These are phyloP conservation scores for Ulota crispa DNA, from an alignment of 225 moss, liverwort and hornwort genomes.

Conservation along the genomic window DNA sequence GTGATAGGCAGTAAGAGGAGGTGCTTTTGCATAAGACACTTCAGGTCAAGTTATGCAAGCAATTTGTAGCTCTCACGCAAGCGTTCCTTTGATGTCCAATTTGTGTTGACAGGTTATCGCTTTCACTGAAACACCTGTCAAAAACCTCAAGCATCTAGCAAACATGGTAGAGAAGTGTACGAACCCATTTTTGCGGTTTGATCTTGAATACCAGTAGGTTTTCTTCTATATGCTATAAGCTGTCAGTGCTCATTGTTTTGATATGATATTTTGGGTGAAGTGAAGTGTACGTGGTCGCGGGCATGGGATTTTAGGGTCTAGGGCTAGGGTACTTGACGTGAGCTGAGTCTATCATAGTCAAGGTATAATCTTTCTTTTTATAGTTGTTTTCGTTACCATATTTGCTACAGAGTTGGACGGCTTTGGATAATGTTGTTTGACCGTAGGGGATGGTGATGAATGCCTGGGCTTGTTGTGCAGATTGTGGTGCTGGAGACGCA, in stretches of 20 bases:
- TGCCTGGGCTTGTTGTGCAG: conserved; percentile 52
- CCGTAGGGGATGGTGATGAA: not conserved
- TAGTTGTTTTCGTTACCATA: not conserved
- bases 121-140: conserved; percentile 87
- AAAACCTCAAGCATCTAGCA: conserved; percentile 93
- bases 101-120: conserved; percentile 71
- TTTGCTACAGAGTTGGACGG: not conserved
- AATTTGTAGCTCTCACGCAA: conserved; percentile 2
- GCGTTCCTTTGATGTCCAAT: not conserved
- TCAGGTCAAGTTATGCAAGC: not conserved
- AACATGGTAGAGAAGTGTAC: conserved; percentile 93
- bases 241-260: not conserved
- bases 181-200: conserved; percentile 90
- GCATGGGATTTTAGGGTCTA: not conserved
- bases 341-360: not conserved
- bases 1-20: conserved; percentile 2
- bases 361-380: not conserved
- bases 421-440: not conserved
- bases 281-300: not conserved
- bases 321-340: not conserved
- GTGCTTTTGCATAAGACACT: not conserved
- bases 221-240: not conserved
- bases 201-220: conserved; percentile 99
- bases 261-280: not conserved
- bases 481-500: conserved; percentile 95